Percentiles rank a stretch among this genome's conserved stretches.
phyloP scores from a whole-genome alignment of 2,329 filamentous ascomycete species.

The Epicoccum nigrum region DNA sequence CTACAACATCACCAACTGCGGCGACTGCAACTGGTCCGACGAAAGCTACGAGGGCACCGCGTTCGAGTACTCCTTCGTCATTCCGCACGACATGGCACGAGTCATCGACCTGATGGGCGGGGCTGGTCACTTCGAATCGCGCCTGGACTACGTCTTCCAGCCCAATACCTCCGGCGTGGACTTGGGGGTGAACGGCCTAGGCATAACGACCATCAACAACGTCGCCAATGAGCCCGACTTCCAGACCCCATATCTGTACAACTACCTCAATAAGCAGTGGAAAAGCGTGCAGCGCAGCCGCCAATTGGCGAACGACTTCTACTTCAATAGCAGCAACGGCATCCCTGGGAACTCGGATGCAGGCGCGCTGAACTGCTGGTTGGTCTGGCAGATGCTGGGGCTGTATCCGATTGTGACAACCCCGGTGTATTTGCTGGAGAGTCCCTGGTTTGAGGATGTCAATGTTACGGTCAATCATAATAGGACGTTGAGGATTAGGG shows the following conservation, averaged over 20 bases:
- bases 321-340: conserved; percentile 48
- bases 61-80: conserved; percentile 53
- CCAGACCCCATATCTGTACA: conserved; percentile 50
- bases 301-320: conserved; percentile 50
- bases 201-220: conserved; percentile 47
- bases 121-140: conserved; percentile 43
- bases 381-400: conserved; percentile 58
- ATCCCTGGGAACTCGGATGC: conserved; percentile 56
- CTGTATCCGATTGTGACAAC: conserved; percentile 57
- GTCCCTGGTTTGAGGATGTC: conserved; percentile 53
- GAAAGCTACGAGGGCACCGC: conserved; percentile 52
- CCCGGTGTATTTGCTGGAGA: conserved; percentile 54
- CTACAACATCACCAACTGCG: conserved; percentile 52
- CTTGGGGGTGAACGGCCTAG: conserved; percentile 44
- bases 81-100: conserved; percentile 51
- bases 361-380: conserved; percentile 58
- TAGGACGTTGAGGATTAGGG: conserved; percentile 54
- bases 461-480: conserved; percentile 47
- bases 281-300: conserved; percentile 43
- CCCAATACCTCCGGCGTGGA: conserved; percentile 47
- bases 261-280: conserved; percentile 50
- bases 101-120: conserved; percentile 54
- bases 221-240: conserved; percentile 51
- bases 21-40: conserved; percentile 50
- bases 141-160: conserved; percentile 52